Evolutionary conservation across 768 basidiomycete genomes (phyloP).

Genomic region (Ramaria sp.): DNA sequence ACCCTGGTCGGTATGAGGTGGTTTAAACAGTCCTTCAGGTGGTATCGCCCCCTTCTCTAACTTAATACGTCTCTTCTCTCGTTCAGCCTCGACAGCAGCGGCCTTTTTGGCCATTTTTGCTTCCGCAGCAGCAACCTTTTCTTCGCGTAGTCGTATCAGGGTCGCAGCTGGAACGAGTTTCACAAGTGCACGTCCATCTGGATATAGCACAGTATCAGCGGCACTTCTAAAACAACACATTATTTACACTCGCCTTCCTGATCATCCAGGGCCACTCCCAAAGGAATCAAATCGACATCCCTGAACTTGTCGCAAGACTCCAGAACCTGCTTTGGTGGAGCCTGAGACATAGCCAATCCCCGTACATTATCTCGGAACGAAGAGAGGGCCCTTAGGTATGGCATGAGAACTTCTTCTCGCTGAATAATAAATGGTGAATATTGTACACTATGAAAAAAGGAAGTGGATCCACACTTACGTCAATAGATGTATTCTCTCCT

Average conservation of each 20-base stretch:
- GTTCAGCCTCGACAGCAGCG: slow-evolving; percentile 50
- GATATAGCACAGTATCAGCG: background rate
- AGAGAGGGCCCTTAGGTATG: slow-evolving; percentile 76
- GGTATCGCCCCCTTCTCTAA: slow-evolving; percentile 76
- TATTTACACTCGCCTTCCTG: slow-evolving; percentile 59
- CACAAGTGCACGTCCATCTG: slow-evolving; percentile 91
- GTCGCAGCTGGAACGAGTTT: slow-evolving; percentile 81
- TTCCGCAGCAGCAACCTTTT: slow-evolving; percentile 65
- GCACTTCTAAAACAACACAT: background rate
- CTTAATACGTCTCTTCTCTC: slow-evolving; percentile 58
- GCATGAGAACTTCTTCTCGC: slow-evolving; percentile 81
- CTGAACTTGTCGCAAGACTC: slow-evolving; percentile 82
- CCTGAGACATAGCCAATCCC: slow-evolving; percentile 63
- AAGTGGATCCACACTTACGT: slow-evolving; percentile 22
- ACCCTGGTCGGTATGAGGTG: slow-evolving; percentile 63
- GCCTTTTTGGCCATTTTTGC: slow-evolving; percentile 61
- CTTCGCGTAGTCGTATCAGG: slow-evolving; percentile 76
- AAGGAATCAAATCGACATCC: slow-evolving; percentile 81
- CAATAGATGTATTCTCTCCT: slow-evolving; percentile 22
- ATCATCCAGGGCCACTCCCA: slow-evolving; percentile 94
- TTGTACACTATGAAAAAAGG: background rate
- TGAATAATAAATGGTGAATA: slow-evolving; percentile 20
- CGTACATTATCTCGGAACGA: slow-evolving; percentile 89
- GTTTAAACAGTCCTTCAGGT: slow-evolving; percentile 74
- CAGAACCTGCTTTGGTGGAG: slow-evolving; percentile 69